Base-by-base conservation (phyloP, 2,329 filamentous ascomycete species). In the Peltaster fructicola region DNA sequence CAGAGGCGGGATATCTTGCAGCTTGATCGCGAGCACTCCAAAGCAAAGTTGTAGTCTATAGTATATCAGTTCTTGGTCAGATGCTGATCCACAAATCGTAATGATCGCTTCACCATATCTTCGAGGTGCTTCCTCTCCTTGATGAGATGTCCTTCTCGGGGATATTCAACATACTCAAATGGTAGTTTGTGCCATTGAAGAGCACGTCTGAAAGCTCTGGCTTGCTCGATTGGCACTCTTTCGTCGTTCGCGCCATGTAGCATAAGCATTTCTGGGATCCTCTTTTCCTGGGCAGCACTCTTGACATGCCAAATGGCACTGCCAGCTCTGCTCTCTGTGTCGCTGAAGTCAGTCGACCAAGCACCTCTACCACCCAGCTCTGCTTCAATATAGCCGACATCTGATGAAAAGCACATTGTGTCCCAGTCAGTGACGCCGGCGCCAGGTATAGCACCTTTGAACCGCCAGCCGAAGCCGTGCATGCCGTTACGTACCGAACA, bases 1-100 rank as follows among this genome's bases (percentile, higher is more conserved):
- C 45, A 51, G 35, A 45, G 49, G 11, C 45, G 35, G 39, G 54
- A 58, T 48, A 38, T 44, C 20, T 32, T 57, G 44, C 47, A 50
- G 29, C 31, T 60, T 26, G 48, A 56, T 35, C 43, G 54, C 38
- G 47, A 16, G 31, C 27, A 38, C 20, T 31, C 30, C 3, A 53
- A 55, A 44, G 40, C 47, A 27, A 57, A 54, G 44, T 39, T 58
- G 40, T 59, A 40, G 30, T 15, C 13, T 8, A 29, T 25, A 26
- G 34, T 35, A 19, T 31, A 31, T 20, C 22, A 14, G 13, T 17
- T 27, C 13, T n/a, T 15, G 6, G 25, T 22, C 18, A 39, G 25
- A 22, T 36, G 30, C 27, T 17, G 17, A 16, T 36, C 33, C 14
- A 33, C 32, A 22, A 38, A 43, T 25, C 25, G 22, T 27, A 37